These are phyloP conservation scores for Nitzschia sp. DNA, from an alignment of 108 stramenopile genomes.

Conservation along the genomic window DNA sequence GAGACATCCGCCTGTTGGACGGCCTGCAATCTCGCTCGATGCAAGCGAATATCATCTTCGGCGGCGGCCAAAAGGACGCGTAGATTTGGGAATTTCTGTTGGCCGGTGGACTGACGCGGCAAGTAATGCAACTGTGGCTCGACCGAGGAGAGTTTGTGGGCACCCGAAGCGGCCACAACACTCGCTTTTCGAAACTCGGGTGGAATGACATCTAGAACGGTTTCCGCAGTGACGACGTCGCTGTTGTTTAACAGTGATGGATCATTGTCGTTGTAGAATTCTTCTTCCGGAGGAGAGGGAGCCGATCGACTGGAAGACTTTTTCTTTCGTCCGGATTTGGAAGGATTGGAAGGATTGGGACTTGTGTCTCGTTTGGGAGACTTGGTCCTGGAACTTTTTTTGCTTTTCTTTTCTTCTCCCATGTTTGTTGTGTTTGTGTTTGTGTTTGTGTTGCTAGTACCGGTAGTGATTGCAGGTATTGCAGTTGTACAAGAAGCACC, in stretches of 20 bases:
- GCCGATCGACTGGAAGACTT: no score
- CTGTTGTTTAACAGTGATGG: no score
- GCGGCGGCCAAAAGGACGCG: conserved; percentile 47
- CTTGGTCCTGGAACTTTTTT: conserved; percentile 9
- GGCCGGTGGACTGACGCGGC: conserved; percentile 3
- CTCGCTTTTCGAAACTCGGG: no score
- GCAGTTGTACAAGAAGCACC: no score
- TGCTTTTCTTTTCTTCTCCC: background rate
- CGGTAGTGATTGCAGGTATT: no score
- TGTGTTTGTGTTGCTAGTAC: background rate
- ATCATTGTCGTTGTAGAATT: no score
- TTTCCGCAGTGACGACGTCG: no score
- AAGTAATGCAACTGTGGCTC: conserved; percentile 5
- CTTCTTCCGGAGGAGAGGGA: no score
- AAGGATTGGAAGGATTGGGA: background rate
- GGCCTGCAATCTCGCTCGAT: conserved; percentile 54
- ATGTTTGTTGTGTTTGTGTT: background rate
- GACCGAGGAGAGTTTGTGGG: no score
- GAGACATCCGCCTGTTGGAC: conserved; percentile 26
- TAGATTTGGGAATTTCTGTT: conserved; percentile 32
- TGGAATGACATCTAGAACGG: no score
- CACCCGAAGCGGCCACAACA: no score
- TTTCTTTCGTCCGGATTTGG: no score
- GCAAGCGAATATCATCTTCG: conserved; percentile 55
- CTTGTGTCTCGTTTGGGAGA: conserved; percentile 7